These are phyloP conservation scores for Aureobasidium lini DNA, from an alignment of 2,329 filamentous ascomycete species.

Conservation along the genomic window DNA sequence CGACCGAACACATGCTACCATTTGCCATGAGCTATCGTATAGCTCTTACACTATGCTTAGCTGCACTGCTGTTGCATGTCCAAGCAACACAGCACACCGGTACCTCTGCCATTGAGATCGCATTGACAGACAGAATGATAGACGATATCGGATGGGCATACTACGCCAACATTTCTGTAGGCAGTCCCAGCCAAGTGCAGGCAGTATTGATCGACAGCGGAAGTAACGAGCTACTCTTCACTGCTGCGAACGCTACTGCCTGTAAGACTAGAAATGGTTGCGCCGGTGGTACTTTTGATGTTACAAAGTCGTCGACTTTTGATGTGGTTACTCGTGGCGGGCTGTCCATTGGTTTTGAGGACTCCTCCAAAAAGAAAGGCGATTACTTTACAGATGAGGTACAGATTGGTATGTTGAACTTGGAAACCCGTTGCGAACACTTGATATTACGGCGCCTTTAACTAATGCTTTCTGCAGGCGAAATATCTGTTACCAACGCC, in stretches of 20 bases:
- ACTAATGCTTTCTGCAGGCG: too few relatives aligned
- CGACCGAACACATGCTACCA: too few relatives aligned
- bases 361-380: slow-evolving; percentile 18
- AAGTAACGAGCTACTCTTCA: slow-evolving; percentile 28
- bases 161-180: slow-evolving; percentile 22
- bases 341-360: slow-evolving; percentile 21
- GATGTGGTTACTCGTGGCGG: slow-evolving; percentile 21
- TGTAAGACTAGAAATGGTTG: slow-evolving; percentile 21
- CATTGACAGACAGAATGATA: too few relatives aligned
- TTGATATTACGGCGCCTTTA: too few relatives aligned
- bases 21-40: too few relatives aligned
- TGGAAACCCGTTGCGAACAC: slow-evolving; percentile 15
- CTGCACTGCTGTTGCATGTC: too few relatives aligned
- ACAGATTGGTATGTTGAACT: slow-evolving; percentile 18
- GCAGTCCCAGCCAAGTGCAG: slow-evolving; percentile 26
- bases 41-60: too few relatives aligned
- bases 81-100: too few relatives aligned
- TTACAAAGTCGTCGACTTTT: slow-evolving; percentile 22
- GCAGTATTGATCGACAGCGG: slow-evolving; percentile 29
- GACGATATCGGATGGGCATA: not conserved
- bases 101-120: too few relatives aligned
- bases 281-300: slow-evolving; percentile 25
- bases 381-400: slow-evolving; percentile 25
- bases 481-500: too few relatives aligned
- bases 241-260: slow-evolving; percentile 21